Evolutionary conservation across 257 asterid species (phyloP), one percentile per base, ranked within the genome.

Genomic region (Solanum ossicruentum): DNA sequence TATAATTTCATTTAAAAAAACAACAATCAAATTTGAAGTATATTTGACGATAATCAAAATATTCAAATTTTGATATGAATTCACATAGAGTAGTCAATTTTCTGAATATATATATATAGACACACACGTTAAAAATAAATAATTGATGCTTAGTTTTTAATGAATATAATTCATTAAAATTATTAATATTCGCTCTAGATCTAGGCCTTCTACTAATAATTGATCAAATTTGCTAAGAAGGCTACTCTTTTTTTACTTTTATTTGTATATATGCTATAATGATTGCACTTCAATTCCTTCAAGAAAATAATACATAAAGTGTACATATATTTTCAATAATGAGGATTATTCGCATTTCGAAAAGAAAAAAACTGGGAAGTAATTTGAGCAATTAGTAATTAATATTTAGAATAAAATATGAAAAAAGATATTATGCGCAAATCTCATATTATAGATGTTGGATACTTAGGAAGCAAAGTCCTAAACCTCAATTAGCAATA

Each of bases 211-310:
- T 10, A 58, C 3, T 58, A 4, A 58, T 57, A 18, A 57, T 58
- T 20, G 0, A 2, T 9, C 13, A 6, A 2, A n/a, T 65, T 65
- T 28, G 17, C 1, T 12, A 65, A 65, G 20, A 26, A 13, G 13
- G 5, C 26, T 65, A 21, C 4, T 8, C 49, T 20, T 11, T 58
- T 1, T 20, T 58, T 3, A 58, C 7, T 58, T 20, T 8, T 18
- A 56, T 0, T 1, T 57, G 12, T 57, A 0, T 12, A 57, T 20
- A 20, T 0, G 20, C 9, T 3, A 20, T 1, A 1, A 20, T 8
- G 23, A 1, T 18, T 18, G 11, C 20, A 57, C 5, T 57, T 57
- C 12, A 32, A 32, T 32, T 32, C 36, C 20, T 18, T 18, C 0
- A 1, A 57, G 28, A 58, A 2, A 20, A 58, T 9, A 20, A 9